Base-by-base conservation (phyloP, 2,329 filamentous ascomycete genomes). In the Sclerotinia nivalis region DNA sequence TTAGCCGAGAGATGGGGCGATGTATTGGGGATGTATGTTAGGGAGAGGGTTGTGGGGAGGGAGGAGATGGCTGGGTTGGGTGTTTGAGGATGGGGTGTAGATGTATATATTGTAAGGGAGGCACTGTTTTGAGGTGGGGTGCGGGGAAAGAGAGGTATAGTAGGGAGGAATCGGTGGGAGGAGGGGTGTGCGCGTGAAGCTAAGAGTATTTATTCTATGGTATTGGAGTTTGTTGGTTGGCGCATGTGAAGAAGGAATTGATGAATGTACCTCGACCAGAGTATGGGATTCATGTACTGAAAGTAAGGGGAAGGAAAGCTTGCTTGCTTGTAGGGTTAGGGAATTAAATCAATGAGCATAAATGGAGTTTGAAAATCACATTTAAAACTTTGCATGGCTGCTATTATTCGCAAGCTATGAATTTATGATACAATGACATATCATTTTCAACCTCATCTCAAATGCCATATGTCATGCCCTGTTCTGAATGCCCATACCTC, bases 21-120 rank as follows among this genome's bases (percentile, higher is more conserved):
- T 4, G 79, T 89, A 40, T 85, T 96, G 74, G 85, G 83, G 6
- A 76, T 76, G 0, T 87, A 86, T 74, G 83, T 91, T 22, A 83
- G 86, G 70, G 84, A 86, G 74, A 83, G 82, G 75, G 76, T 77
- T 54, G 84, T 91, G 22, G 82, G 83, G 34, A 83, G 82, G 71
- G 89, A 90, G 73, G 92, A 95, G 79, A 84, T 92, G 79, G 93
- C 89, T 20, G 93, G 91, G 20, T 87, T 93, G 82, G 86, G 65
- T 20, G 69, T 37, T n/a, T 68, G 43, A 61, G 20, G 28, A 6
- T 18, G 37, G 18, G 18, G 37, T 7, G 4, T 15, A 20, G 12
- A 6, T 73, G 72, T 20, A 58, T 68, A 37, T 73, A 37, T 25
- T n/a, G 40, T 49, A 40, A 13, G 50, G 18, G 18, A 9, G 22